Percentiles rank a stretch among this genome's conserved stretches.
Conservation (phyloP, 2,329 filamentous ascomycete species). For the Penicillium aurantiogriseum region DNA sequence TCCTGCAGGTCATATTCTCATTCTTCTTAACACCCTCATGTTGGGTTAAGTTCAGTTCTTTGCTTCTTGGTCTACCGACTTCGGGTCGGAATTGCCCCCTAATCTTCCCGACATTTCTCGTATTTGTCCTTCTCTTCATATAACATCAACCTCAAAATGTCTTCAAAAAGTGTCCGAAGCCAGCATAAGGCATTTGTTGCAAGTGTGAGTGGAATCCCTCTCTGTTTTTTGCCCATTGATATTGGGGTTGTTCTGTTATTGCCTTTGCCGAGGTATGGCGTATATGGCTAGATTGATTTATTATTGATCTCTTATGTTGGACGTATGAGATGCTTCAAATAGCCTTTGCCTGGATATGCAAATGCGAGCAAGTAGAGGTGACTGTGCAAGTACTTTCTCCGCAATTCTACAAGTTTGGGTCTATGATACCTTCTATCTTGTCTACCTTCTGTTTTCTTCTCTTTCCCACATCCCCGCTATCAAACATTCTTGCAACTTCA, state of each 20-base stretch:
- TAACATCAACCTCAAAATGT: constrained; percentile 17
- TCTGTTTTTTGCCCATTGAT: not conserved
- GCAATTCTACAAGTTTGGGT: not conserved
- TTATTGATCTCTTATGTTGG: not conserved
- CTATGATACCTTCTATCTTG: not conserved
- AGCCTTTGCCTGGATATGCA: not conserved
- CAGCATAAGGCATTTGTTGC: constrained; percentile 27
- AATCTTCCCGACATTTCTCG: constrained; percentile 20
- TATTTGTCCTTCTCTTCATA: constrained; percentile 1
- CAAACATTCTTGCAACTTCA: not conserved
- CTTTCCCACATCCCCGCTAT: not conserved
- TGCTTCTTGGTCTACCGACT: constrained; percentile 11
- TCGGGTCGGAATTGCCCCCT: constrained; percentile 20
- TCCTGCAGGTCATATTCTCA: constrained; percentile 2
- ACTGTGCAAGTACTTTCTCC: not conserved
- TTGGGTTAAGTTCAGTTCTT: constrained; percentile 1
- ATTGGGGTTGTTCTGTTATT: not conserved
- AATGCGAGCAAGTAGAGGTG: not conserved
- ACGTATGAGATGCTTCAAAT: not conserved
- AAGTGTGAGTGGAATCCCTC: constrained; percentile 21
- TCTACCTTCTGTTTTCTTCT: not conserved
- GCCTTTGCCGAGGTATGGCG: constrained; percentile 4
- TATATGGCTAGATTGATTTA: not conserved
- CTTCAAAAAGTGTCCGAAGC: constrained; percentile 19
- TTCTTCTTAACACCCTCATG: constrained; percentile 8